Base-by-base conservation (phyloP, 2,329 filamentous ascomycete species). In the Claviceps sp. region DNA sequence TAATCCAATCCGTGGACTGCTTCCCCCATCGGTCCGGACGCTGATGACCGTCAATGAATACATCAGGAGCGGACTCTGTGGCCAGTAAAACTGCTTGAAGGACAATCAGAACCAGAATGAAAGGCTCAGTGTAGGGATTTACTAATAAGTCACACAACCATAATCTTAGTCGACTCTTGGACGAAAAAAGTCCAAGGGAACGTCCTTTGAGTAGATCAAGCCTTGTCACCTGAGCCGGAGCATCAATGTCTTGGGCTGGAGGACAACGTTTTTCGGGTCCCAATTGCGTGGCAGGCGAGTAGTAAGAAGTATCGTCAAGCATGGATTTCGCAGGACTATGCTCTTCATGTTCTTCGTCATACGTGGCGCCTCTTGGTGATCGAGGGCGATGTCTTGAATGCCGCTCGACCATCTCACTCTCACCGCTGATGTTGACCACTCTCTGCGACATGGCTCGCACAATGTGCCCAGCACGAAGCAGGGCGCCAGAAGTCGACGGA, bases 391-490 rank as follows among this genome's bases (percentile, higher is more conserved):
- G 71, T 47, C 80, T 75, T 43, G 82, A 75, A 50, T 80, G 82
- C 56, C 85, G 82, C 64, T 95, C 89, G 16, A 90, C 75, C 19
- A 87, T 72, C 60, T 96, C 88, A 4, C 84, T 85, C 62, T 97
- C 93, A 64, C 95, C 95, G 68, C 89, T 95, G 60, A 98, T 80
- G 63, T 97, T 97, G 62, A 98, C 93, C 52, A 98, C 90, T 72
- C 93, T 88, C 70, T 96, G 90, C 37, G 94, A 97, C 82, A 98
- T 95, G 56, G 81, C 81, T 57, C 85, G 80, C 68, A 90, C 80
- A 60, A 89, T 87, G 8, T 85, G 87, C 45, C 85, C 80, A 55
- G 86, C 85, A 59, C 81, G 76, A 24, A 77, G 79, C 50, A 90
- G 66, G 17, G 85, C 84, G 26, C 78, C 78, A 11, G 80, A 76